These are phyloP conservation scores for Chytridiales sp. DNA, from an alignment of 371 early-diverging fungal species.

Conservation along the genomic window DNA sequence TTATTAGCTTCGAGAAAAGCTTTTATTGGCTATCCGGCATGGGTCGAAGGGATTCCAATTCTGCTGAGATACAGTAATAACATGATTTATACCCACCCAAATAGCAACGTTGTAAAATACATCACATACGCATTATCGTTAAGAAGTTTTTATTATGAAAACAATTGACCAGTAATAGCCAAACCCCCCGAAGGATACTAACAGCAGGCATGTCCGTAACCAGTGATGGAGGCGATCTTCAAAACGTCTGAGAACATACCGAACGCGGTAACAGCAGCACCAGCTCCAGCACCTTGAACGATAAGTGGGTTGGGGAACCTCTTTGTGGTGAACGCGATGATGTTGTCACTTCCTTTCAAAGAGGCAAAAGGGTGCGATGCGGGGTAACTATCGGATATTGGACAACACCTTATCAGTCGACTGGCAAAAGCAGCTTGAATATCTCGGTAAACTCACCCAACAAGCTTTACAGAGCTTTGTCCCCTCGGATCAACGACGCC, in stretches of 20 bases:
- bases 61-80: no score
- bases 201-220: neutral
- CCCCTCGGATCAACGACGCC: slow-evolving; percentile 77
- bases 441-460: slow-evolving; percentile 53
- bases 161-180: no score
- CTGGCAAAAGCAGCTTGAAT: neutral
- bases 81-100: no score
- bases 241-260: slow-evolving; percentile 91
- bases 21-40: slow-evolving; percentile 22
- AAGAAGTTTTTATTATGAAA: no score
- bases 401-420: neutral
- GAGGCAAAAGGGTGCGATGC: slow-evolving; percentile 90
- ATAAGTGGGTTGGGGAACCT: slow-evolving; percentile 91
- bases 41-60: slow-evolving; percentile 25
- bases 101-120: no score
- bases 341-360: slow-evolving; percentile 95
- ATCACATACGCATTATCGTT: no score
- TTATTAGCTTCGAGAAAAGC: slow-evolving; percentile 13
- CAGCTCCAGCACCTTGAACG: slow-evolving; percentile 96
- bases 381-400: slow-evolving; percentile 59
- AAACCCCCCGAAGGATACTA: no score
- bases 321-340: slow-evolving; percentile 91
- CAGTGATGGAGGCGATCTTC: slow-evolving; percentile 33
- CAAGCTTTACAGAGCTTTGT: slow-evolving; percentile 75
- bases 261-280: slow-evolving; percentile 94